phyloP scores from a whole-genome alignment of 2,329 filamentous ascomycete genomes.

The Plenodomus lindquistii region DNA sequence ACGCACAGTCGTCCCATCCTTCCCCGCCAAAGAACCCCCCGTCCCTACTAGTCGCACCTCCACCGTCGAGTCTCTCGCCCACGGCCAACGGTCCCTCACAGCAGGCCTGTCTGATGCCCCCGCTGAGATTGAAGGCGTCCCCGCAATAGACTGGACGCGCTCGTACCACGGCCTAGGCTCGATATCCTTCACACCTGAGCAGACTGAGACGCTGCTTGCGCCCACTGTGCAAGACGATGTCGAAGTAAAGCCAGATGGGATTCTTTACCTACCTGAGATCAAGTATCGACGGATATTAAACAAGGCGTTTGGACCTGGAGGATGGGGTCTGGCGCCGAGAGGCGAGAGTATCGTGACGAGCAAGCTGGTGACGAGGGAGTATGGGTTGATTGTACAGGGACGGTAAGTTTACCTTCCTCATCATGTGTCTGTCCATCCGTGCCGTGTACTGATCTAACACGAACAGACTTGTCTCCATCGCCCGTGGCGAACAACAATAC shows the following conservation, averaged over 20 bases:
- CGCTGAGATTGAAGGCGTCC: slow-evolving; percentile 53
- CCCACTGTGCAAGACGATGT: slow-evolving; percentile 74
- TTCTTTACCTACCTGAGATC: slow-evolving; percentile 96
- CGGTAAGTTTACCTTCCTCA: slow-evolving; percentile 60
- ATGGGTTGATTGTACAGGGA: slow-evolving; percentile 85
- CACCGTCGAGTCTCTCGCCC: slow-evolving; percentile 33
- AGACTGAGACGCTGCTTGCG: slow-evolving; percentile 68
- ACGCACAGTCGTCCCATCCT: slow-evolving; percentile 32
- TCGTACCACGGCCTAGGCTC: slow-evolving; percentile 81
- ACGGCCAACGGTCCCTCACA: slow-evolving; percentile 49
- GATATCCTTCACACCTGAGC: slow-evolving; percentile 70
- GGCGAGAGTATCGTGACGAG: slow-evolving; percentile 84
- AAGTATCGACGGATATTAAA: slow-evolving; percentile 94
- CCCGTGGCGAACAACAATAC: slow-evolving; percentile 92
- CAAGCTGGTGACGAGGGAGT: slow-evolving; percentile 83
- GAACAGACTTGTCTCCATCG: slow-evolving; percentile 83
- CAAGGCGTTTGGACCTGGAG: slow-evolving; percentile 88
- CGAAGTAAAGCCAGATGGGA: slow-evolving; percentile 96
- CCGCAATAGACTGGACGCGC: slow-evolving; percentile 76
- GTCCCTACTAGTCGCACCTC: slow-evolving; percentile 37
- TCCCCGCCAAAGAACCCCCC: slow-evolving; percentile 38
- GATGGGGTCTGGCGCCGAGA: slow-evolving; percentile 89
- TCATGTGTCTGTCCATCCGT: neutral
- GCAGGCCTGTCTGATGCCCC: slow-evolving; percentile 55
- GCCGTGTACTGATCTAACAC: neutral